Base-by-base conservation (phyloP, 1,139 yeast species). In the Scheffersomyces cryptocercus region DNA sequence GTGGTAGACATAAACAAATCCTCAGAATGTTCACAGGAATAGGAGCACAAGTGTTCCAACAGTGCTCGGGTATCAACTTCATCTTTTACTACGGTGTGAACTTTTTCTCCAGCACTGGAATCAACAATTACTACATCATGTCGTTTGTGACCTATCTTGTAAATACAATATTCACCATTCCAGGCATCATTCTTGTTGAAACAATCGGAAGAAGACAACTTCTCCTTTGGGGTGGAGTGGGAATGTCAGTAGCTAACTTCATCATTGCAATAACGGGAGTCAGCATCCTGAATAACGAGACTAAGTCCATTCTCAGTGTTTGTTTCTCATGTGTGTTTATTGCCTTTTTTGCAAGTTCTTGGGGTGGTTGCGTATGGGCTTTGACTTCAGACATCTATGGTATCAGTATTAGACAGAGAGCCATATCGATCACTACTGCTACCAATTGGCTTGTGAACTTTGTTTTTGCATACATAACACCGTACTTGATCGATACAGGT, bases 311-410 rank as follows among this genome's bases (percentile, higher is more conserved):
- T 13, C 55, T 71, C 9, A 62, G 73, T 47, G 66, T 61, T 50
- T 81, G 85, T 11, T 84, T 85, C 64, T 75, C 84, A 29, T 85
- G 90, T 73, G 63, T 81, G 30, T 85, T 84, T 58, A 85, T 85
- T 56, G 82, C 86, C 26, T 82, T 81, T 61, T 85, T 84, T 61
- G 91, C 91, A 13, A 70, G 87, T 42, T 76, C 90, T 24, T 86
- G 91, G 91, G 95, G 93, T 57, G 91, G 91, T 31, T 74, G 81
- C 40, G 81, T 81, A 24, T 86, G 93, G 93, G 91, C 88, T 35
- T 69, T 85, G 46, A 76, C 84, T 45, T 85, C 88, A 40, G 95
- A 87, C 62, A 76, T 85, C 45, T 86, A 78, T 70, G 86, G 89
- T 48, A 74, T 86, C 45, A 77, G 85, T 50, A 79, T 84, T 49